Evolutionary conservation across 2,329 filamentous ascomycete genomes (phyloP), one percentile per base, ranked within the genome.

Genomic region (Cytospora piceicola): DNA sequence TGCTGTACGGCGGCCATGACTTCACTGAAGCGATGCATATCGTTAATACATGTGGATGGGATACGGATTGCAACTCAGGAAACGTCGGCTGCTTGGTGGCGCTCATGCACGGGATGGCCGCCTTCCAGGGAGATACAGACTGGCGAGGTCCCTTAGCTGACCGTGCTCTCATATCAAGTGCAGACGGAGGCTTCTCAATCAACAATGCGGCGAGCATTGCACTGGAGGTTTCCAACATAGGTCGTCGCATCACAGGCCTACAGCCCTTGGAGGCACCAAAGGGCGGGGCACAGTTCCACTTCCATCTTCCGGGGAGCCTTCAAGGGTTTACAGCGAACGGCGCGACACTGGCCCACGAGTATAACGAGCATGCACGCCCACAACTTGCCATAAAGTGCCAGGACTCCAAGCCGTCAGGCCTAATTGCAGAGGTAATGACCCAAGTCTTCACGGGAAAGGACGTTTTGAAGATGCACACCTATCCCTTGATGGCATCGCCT

Each of bases 11-110:
- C 1, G 72, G 71, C 2, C 65, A 73, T 42, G 67, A 73, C 52
- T 77, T 77, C 51, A 65, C 73, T 30, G 71, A 73, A 51, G 75
- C 75, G 1, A 75, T 77, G 72, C 75, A 77, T 61, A 75, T 77
- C 51, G 69, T 76, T 63, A 76, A 76, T 62, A 77, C 75, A 1
- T 73, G 72, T 54, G 75, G 75, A 61, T 78, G 77, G 76, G 77
- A 78, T 67, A 78, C 77, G 1, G 76, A 78, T 64, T 78, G 76
- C 69, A 78, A 78, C 56, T 75, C 76, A 3, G 77, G 77, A 1
- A 78, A 78, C 53, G 64, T 78, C 12, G 77, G 72, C 1, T 78
- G 77, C 39, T 69, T 78, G 1, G 70, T 78, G 1, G 76, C 73
- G 7, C 70, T 77, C 36, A 77, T 78, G 71, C 71, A 75, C 27